Percentiles rank a stretch among this genome's conserved stretches.
Conservation (phyloP, 1,284 basidiomycete species). For the Moesziomyces sp. region DNA sequence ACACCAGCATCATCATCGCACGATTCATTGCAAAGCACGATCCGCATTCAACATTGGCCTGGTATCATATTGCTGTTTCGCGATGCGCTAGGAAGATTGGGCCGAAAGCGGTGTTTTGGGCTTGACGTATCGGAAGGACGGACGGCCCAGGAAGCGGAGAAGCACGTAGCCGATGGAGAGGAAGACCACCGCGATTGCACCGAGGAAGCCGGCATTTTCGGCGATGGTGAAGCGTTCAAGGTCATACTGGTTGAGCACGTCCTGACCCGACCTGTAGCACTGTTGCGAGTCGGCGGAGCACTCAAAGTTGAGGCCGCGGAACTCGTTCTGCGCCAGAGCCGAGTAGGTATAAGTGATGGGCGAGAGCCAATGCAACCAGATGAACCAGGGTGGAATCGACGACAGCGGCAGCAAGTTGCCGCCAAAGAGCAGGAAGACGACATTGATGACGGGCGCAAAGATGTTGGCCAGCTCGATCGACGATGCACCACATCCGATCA, state of each 20-base stretch:
- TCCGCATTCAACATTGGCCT: not conserved
- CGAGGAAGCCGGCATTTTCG: constrained; percentile 51
- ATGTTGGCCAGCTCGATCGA: constrained; percentile 50
- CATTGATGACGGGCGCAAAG: constrained; percentile 56
- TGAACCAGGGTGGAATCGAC: constrained; percentile 51
- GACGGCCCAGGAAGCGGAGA: constrained; percentile 30
- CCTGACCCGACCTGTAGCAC: constrained; percentile 51
- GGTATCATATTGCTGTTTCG: not conserved
- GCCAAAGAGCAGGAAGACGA: constrained; percentile 55
- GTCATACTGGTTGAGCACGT: constrained; percentile 52
- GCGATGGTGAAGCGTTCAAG: constrained; percentile 48
- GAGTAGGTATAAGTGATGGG: constrained; percentile 55
- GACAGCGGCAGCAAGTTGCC: constrained; percentile 48
- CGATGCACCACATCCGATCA: constrained; percentile 40
- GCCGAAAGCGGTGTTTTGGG: constrained; percentile 16
- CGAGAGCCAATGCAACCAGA: constrained; percentile 53
- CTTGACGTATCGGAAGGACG: constrained; percentile 35
- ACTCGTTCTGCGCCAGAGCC: constrained; percentile 54
- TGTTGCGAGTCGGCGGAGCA: constrained; percentile 32
- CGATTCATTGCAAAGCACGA: not conserved
- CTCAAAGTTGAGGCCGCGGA: constrained; percentile 23
- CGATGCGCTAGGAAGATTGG: not conserved
- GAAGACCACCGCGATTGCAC: constrained; percentile 41
- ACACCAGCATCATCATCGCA: not conserved
- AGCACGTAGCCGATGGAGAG: constrained; percentile 36